A percentile compares a stretch with the other conserved stretches of the same genome.
These are phyloP conservation scores for Cutaneotrichosporon sp. DNA, from an alignment of 1,284 basidiomycete species.

Conservation along the genomic window DNA sequence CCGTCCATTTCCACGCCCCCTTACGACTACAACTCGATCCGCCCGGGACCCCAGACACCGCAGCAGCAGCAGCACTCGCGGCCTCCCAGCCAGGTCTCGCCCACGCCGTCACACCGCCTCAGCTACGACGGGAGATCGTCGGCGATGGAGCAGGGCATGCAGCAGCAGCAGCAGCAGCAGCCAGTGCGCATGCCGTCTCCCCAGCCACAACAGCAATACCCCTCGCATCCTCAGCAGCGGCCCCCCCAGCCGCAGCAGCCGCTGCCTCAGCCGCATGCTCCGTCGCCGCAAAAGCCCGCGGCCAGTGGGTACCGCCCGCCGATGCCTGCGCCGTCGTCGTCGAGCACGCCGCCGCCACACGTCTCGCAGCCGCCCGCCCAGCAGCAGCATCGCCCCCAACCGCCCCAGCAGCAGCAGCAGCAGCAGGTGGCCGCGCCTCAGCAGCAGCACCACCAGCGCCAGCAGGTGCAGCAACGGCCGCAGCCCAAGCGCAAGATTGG, in stretches of 20 bases:
- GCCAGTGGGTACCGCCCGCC: conserved; percentile 13
- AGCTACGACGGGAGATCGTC: conserved; percentile 10
- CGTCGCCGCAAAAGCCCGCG: conserved; percentile 18
- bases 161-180: conserved; percentile 45
- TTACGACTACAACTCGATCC: no score
- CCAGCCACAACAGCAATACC: not conserved
- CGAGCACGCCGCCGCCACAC: not conserved
- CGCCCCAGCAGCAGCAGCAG: conserved; percentile 7
- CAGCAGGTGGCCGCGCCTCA: conserved; percentile 2
- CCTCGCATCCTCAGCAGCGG: conserved; percentile 4
- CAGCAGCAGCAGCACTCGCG: not conserved
- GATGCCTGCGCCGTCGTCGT: not conserved
- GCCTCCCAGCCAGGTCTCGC: conserved; percentile 44
- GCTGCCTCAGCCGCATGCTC: conserved; percentile 47
- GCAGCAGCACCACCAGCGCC: conserved; percentile 3
- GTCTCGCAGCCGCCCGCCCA: conserved; percentile 4
- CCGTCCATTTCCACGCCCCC: conserved; percentile 41
- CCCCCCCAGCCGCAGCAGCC: not conserved
- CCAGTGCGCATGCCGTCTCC: conserved; percentile 42
- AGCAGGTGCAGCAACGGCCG: conserved; percentile 9
- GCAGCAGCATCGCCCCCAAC: conserved; percentile 9
- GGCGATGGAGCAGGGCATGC: conserved; percentile 1
- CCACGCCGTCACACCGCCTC: not conserved
- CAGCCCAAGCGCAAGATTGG: conserved; percentile 75
- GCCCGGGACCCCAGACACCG: not conserved